These are phyloP conservation scores for Macadamia tetraphylla DNA, from an alignment of 164 flowering plant species.

Conservation along the genomic window DNA sequence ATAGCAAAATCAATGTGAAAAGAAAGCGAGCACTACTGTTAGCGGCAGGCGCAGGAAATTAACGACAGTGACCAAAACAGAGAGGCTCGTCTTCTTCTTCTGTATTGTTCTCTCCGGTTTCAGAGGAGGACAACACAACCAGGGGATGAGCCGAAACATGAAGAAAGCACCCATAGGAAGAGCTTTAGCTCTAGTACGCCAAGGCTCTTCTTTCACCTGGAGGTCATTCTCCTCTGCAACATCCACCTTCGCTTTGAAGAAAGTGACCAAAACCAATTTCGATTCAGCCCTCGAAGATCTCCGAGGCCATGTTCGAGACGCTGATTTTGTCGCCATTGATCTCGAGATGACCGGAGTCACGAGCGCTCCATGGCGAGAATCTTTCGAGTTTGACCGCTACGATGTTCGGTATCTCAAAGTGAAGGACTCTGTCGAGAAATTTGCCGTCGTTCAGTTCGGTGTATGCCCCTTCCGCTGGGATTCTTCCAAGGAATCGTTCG, in stretches of 20 bases:
- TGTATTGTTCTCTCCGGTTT: too few relatives aligned
- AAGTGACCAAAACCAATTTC: conserved; percentile 79
- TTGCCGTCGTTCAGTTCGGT: conserved; percentile 92
- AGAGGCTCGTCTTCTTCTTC: too few relatives aligned
- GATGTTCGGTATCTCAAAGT: conserved; percentile 75
- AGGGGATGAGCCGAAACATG: too few relatives aligned
- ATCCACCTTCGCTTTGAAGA: conserved; percentile 48
- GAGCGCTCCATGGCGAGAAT: conserved; percentile 90
- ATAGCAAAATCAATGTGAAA: too few relatives aligned
- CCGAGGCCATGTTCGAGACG: conserved; percentile 43
- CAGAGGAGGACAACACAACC: too few relatives aligned
- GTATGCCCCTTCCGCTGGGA: conserved; percentile 96
- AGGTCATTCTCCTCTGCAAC: conserved; percentile 15
- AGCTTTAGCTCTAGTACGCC: too few relatives aligned
- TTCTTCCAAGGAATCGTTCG: conserved; percentile 32
- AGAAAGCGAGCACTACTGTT: too few relatives aligned
- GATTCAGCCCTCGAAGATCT: conserved; percentile 51
- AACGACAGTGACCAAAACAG: too few relatives aligned
- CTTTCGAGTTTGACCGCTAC: conserved; percentile 67
- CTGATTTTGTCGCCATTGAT: conserved; percentile 86
- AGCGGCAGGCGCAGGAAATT: too few relatives aligned
- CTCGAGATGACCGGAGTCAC: conserved; percentile 92
- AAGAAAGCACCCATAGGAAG: too few relatives aligned
- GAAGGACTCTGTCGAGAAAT: conserved; percentile 92
- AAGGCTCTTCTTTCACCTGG: not conserved